phyloP scores from a whole-genome alignment of 2,329 filamentous ascomycete species.

The Tolypocladium amazonense region DNA sequence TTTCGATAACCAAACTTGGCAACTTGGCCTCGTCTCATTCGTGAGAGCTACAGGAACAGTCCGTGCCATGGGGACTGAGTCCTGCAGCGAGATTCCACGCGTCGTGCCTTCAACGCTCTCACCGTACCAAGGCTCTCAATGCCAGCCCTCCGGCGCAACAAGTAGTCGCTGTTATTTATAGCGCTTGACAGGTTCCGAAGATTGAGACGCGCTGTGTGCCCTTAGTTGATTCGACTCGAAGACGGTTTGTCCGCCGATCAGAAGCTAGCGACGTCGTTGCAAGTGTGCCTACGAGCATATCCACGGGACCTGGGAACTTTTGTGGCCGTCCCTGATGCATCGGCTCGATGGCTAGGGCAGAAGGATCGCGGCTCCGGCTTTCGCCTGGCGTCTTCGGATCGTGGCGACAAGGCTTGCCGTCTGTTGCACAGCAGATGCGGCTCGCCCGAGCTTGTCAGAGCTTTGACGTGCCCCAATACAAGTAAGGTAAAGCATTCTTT shows the following conservation, averaged over 20 bases:
- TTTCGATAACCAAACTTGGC: not conserved
- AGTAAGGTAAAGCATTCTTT: not conserved
- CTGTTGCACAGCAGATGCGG: not conserved
- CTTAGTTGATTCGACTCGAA: too few species aligned
- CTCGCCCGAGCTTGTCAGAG: not conserved
- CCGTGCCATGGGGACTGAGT: not conserved
- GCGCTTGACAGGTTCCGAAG: not conserved
- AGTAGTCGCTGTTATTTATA: too few species aligned
- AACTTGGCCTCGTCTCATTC: not conserved
- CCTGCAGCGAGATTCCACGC: not conserved
- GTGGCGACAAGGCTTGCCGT: not conserved
- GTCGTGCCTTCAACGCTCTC: not conserved
- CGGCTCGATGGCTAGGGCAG: not conserved
- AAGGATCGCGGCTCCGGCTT: not conserved
- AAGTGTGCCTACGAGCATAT: not conserved
- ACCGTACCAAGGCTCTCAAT: too few species aligned
- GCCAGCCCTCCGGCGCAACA: not conserved
- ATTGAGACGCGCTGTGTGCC: not conserved
- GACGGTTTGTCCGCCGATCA: not conserved
- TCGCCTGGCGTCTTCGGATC: not conserved
- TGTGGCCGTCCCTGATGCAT: not conserved
- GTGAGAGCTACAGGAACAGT: not conserved
- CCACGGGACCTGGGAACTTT: not conserved
- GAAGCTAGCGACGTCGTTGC: not conserved
- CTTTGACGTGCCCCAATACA: not conserved